Evolutionary conservation across 1,284 basidiomycete species (phyloP).

Genomic region (Sutorius eximius): DNA sequence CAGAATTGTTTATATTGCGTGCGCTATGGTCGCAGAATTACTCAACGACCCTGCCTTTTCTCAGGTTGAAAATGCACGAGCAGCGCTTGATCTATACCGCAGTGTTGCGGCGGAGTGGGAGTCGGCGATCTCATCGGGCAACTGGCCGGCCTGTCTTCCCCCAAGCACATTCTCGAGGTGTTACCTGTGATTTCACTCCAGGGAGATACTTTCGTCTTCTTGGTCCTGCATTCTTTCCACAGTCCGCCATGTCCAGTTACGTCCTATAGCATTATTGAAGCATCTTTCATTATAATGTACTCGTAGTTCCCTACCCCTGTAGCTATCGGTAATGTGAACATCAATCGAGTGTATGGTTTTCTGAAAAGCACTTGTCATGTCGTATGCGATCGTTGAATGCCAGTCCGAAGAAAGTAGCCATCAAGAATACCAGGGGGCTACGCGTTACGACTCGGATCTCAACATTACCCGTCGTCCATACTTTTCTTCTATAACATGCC

Average conservation of each 20-base stretch:
- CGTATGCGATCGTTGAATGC: background rate
- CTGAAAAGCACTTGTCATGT: background rate
- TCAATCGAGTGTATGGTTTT: slow-evolving; percentile 8
- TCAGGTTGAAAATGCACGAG: slow-evolving; percentile 76
- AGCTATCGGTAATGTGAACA: slow-evolving; percentile 22
- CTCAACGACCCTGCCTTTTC: slow-evolving; percentile 15
- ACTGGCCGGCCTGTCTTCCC: slow-evolving; percentile 76
- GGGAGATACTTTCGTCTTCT: slow-evolving; percentile 16
- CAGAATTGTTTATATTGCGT: background rate
- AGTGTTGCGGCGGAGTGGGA: slow-evolving; percentile 70
- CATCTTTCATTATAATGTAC: slow-evolving; percentile 25
- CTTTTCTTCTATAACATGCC: slow-evolving; percentile 28
- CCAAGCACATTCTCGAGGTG: slow-evolving; percentile 77
- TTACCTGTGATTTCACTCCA: slow-evolving; percentile 47
- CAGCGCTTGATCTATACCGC: slow-evolving; percentile 73
- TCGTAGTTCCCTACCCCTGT: slow-evolving; percentile 15
- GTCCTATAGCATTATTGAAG: slow-evolving; percentile 15
- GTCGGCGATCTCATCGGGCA: slow-evolving; percentile 51
- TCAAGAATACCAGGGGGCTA: background rate
- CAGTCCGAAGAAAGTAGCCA: background rate
- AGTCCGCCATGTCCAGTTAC: background rate
- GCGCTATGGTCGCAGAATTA: slow-evolving; percentile 3
- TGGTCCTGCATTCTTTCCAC: slow-evolving; percentile 6
- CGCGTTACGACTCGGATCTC: background rate
- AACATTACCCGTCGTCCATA: slow-evolving; percentile 13